A percentile compares a stretch with the other conserved stretches of the same genome.
phyloP scores from a whole-genome alignment of 306 rosid genomes.

The Ceratonia siliqua region DNA sequence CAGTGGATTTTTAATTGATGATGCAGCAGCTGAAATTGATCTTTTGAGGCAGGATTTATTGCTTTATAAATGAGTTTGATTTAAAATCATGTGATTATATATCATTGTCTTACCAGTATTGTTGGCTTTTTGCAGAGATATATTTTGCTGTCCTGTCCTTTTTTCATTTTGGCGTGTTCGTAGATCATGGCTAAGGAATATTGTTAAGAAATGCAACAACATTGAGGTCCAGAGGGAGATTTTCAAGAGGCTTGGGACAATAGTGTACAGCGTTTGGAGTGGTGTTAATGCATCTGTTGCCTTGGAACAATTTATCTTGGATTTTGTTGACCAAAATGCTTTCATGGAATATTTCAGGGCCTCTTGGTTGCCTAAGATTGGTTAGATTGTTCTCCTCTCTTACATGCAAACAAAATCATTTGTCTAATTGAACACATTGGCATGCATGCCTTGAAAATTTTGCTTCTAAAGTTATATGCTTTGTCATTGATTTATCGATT shows the following conservation, averaged over 20 bases:
- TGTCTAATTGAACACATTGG: background rate
- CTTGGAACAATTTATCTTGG: constrained; percentile 68
- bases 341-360: constrained; percentile 88
- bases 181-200: constrained; percentile 90
- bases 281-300: constrained; percentile 52
- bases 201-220: constrained; percentile 72
- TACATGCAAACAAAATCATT: constrained; percentile 9
- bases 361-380: constrained; percentile 90
- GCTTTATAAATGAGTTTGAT: constrained; percentile 27
- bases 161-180: constrained; percentile 93
- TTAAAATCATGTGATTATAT: background rate
- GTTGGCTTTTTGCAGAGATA: constrained; percentile 65
- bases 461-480: too few species aligned
- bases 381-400: constrained; percentile 61
- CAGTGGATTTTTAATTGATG: constrained; percentile 87
- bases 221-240: constrained; percentile 84
- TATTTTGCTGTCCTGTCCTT: constrained; percentile 78
- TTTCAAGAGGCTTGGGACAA: constrained; percentile 73
- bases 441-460: too few species aligned
- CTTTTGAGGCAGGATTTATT: constrained; percentile 68
- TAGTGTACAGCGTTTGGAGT: constrained; percentile 72
- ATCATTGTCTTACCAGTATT: constrained; percentile 32
- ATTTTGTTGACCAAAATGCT: constrained; percentile 83
- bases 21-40: constrained; percentile 86
- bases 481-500: constrained; percentile 21